These are phyloP conservation scores for Bremia lactucae DNA, from an alignment of 352 stramenopile genomes.

Conservation along the genomic window DNA sequence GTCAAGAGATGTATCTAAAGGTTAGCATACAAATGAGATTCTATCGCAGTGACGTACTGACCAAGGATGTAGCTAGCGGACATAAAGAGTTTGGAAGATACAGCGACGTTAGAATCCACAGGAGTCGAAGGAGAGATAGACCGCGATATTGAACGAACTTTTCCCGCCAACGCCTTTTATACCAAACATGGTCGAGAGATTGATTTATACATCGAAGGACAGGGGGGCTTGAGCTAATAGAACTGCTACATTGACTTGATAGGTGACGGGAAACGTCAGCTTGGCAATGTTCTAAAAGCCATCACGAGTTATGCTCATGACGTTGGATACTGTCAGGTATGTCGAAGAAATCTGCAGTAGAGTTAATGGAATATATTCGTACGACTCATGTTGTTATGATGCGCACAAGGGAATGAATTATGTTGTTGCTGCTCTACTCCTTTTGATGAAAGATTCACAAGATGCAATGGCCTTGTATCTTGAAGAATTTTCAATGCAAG, in stretches of 20 bases:
- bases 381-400: no score
- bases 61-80: constrained; percentile 27
- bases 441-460: constrained; percentile 28
- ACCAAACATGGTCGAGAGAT: constrained; percentile 15
- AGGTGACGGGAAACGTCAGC: constrained; percentile 43
- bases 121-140: constrained; percentile 72
- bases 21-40: no score
- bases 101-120: constrained; percentile 28
- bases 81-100: constrained; percentile 26
- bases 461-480: constrained; percentile 2
- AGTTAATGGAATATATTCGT: background rate
- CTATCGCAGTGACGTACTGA: background rate
- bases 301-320: constrained; percentile 36
- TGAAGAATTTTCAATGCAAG: constrained; percentile 24
- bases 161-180: constrained; percentile 49
- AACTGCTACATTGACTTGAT: constrained; percentile 1
- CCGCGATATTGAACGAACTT: constrained; percentile 65
- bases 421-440: constrained; percentile 48
- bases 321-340: constrained; percentile 71
- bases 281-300: constrained; percentile 70
- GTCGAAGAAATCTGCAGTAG: no score
- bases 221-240: background rate
- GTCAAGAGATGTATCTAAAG: constrained; percentile 20
- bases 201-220: background rate
- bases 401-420: constrained; percentile 76